Evolutionary conservation across 306 rosid genomes (phyloP), one percentile per base, ranked within the genome.

Genomic region (Vigna mungo): DNA sequence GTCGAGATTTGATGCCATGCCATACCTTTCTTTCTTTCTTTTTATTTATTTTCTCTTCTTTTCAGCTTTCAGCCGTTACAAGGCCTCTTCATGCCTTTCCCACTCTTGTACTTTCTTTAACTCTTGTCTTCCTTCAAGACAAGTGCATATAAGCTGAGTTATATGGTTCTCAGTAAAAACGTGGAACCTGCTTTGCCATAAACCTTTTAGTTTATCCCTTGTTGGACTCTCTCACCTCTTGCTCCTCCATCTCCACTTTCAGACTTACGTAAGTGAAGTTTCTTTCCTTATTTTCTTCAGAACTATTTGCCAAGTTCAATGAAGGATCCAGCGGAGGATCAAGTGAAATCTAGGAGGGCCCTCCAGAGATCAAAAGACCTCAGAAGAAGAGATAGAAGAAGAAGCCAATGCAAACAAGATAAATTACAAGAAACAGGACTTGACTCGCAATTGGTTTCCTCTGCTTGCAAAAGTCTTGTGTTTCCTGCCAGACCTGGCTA

Each of bases 401-500:
- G 78, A 43, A 18, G 59, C 54, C 79, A 61, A 46, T 49, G 60
- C 69, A 81, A 68, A 74, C 74, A 10, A 63, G 80, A 80, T 39
- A 76, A 59, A 59, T 59, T 52, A 15, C 82, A 59, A 68, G 88
- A 68, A 37, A 56, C 68, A 46, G 16, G 60, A 49, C 32, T 44
- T 73, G 77, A 65, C 68, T 55, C 47, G 4, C 56, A 56, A 44
- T 39, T 80, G 16, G 56, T 15, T 21, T 58, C 72, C 53, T 74
- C 66, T 59, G 76, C 85, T 69, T 68, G 78, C 81, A 81, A 85
- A 37, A 81, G 52, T 70, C 71, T 78, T 74, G 76, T 46, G 81
- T 85, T 85, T 54, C 75, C 81, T 5, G 61, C 58, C 13, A 85
- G 88, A 71, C 88, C 88, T 61, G 88, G 88, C 34, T 81, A 78